phyloP scores from a whole-genome alignment of 2,329 filamentous ascomycete species.

The Pseudonectria foliicola region DNA sequence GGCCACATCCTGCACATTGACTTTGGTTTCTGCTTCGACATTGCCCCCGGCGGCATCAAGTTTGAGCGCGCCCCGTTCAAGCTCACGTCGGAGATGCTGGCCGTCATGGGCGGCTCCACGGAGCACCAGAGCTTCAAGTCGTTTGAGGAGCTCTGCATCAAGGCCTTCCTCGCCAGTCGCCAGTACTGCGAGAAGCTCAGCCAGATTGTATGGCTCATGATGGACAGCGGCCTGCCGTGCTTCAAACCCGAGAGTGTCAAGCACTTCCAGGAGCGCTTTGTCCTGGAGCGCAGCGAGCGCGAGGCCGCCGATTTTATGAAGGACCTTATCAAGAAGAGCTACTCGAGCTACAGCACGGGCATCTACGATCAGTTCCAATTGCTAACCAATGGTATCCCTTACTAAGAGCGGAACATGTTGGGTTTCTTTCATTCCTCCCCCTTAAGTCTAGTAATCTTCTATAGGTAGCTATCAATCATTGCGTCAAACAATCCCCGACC shows the following conservation, averaged over 20 bases:
- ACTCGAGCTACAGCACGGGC: slow-evolving; percentile 83
- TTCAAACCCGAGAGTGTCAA: slow-evolving; percentile 95
- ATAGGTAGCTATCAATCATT: background rate
- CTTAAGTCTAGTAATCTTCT: background rate
- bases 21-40: slow-evolving; percentile 99
- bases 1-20: slow-evolving; percentile 98
- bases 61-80: slow-evolving; percentile 99
- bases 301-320: slow-evolving; percentile 95
- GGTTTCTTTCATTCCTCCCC: too few relatives aligned
- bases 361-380: slow-evolving; percentile 98
- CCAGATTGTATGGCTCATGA: slow-evolving; percentile 89
- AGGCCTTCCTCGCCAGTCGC: slow-evolving; percentile 83
- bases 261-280: slow-evolving; percentile 89
- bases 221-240: slow-evolving; percentile 91
- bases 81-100: slow-evolving; percentile 92
- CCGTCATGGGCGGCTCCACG: slow-evolving; percentile 90
- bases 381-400: slow-evolving; percentile 94
- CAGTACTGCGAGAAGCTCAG: slow-evolving; percentile 83
- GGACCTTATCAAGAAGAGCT: slow-evolving; percentile 81
- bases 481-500: background rate
- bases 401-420: slow-evolving; percentile 39
- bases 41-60: slow-evolving; percentile 90
- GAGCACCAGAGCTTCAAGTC: slow-evolving; percentile 84
- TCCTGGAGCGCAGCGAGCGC: slow-evolving; percentile 81
- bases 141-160: slow-evolving; percentile 95